These are phyloP conservation scores for Tulasnella sp. DNA, from an alignment of 768 basidiomycete species.

Conservation along the genomic window DNA sequence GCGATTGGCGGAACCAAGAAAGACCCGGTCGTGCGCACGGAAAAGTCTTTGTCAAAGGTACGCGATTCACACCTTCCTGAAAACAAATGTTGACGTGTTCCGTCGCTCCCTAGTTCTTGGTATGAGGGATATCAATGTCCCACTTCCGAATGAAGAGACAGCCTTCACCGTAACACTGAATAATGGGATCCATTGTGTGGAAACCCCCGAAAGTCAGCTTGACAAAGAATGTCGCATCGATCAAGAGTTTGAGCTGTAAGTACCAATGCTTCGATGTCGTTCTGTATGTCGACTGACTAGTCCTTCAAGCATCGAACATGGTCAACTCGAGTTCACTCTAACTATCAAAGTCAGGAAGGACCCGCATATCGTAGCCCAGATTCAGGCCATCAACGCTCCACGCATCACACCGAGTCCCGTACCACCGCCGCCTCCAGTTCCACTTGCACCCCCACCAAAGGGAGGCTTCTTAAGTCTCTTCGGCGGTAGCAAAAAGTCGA, in stretches of 20 bases:
- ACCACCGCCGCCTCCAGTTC: conserved; percentile 42
- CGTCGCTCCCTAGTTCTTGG: conserved; percentile 56
- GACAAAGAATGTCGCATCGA: conserved; percentile 61
- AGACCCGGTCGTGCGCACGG: conserved; percentile 77
- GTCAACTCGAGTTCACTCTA: conserved; percentile 91
- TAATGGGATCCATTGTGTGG: conserved; percentile 95
- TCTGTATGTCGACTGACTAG: not conserved
- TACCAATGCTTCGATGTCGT: conserved; percentile 25
- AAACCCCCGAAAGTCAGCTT: conserved; percentile 73
- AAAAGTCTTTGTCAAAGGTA: conserved; percentile 92
- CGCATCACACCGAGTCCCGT: conserved; percentile 41
- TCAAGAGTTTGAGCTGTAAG: conserved; percentile 89
- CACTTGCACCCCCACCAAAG: conserved; percentile 52
- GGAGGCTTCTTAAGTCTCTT: conserved; percentile 75
- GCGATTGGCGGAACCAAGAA: conserved; percentile 71
- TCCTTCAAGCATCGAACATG: conserved; percentile 72
- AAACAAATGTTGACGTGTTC: conserved; percentile 20
- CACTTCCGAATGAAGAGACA: conserved; percentile 72
- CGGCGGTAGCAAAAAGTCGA: conserved; percentile 61
- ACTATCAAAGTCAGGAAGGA: conserved; percentile 83
- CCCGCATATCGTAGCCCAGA: conserved; percentile 76
- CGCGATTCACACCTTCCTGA: conserved; percentile 33
- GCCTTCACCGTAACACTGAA: conserved; percentile 82
- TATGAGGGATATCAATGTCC: conserved; percentile 67
- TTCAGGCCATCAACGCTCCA: conserved; percentile 58